Conservation (phyloP, 257 asterid species). For the Solanum sejunctum region DNA sequence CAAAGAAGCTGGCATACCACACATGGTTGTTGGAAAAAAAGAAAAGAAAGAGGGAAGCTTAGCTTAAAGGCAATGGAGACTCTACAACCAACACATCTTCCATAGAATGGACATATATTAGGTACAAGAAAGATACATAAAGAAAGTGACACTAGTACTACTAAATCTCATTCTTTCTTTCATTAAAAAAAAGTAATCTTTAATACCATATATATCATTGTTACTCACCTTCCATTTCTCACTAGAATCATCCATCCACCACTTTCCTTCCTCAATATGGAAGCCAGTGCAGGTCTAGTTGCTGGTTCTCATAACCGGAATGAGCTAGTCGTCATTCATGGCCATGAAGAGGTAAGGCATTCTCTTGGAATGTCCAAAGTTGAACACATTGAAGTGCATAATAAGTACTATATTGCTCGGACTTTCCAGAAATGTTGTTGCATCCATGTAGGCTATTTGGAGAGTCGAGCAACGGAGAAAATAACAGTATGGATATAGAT, state of each 20-base stretch:
- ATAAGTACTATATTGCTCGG: not conserved
- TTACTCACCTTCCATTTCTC: not conserved
- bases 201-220: constrained; percentile 4
- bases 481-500: not conserved
- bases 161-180: constrained; percentile 22
- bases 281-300: constrained; percentile 91
- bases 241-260: not conserved
- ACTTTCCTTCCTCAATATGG: constrained; percentile 29
- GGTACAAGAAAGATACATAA: constrained; percentile 27
- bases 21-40: constrained; percentile 26
- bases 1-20: constrained; percentile 1
- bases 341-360: constrained; percentile 77
- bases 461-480: not conserved
- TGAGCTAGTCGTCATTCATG: constrained; percentile 91
- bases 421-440: not conserved
- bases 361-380: not conserved
- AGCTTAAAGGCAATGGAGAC: constrained; percentile 84
- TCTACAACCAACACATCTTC: constrained; percentile 58
- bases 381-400: not conserved
- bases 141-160: constrained; percentile 24
- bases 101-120: constrained; percentile 26
- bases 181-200: constrained; percentile 21
- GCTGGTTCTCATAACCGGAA: constrained; percentile 98
- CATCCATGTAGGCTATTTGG: not conserved
- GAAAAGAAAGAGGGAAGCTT: constrained; percentile 35